A percentile compares a stretch with the other conserved stretches of the same genome.
These are phyloP conservation scores for Naegleria gruberi DNA, from an alignment of 208 protist species.

Conservation along the genomic window DNA sequence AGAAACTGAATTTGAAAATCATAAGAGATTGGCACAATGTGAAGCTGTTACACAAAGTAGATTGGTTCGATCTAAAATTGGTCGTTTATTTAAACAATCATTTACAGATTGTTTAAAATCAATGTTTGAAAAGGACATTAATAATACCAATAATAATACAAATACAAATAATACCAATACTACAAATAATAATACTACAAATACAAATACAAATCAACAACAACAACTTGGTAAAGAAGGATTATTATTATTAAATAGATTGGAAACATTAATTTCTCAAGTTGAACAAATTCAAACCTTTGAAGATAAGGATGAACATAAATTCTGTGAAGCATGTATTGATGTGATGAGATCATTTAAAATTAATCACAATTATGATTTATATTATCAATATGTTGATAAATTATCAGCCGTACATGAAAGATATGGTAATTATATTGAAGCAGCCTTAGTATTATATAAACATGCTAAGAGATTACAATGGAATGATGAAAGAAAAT, in stretches of 20 bases:
- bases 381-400: constrained; percentile 18
- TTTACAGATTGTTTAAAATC: not conserved
- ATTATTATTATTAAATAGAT: not conserved
- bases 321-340: not conserved
- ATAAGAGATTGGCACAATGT: not conserved
- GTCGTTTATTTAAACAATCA: too few species aligned
- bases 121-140: not conserved
- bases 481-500: not conserved
- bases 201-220: not conserved
- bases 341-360: constrained; percentile 10
- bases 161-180: not conserved
- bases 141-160: too few species aligned
- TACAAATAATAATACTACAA: not conserved
- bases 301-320: constrained; percentile 10
- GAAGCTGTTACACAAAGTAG: not conserved
- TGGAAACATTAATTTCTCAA: not conserved
- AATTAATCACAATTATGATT: not conserved
- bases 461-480: not conserved
- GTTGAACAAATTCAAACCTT: constrained; percentile 7
- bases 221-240: not conserved
- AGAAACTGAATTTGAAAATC: not conserved
- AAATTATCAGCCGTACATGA: not conserved
- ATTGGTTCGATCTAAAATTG: not conserved
- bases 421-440: constrained; percentile 10
- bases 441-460: not conserved